These are phyloP conservation scores for Fusarium protoensiforme DNA, from an alignment of 2,329 filamentous ascomycete genomes.

Conservation along the genomic window DNA sequence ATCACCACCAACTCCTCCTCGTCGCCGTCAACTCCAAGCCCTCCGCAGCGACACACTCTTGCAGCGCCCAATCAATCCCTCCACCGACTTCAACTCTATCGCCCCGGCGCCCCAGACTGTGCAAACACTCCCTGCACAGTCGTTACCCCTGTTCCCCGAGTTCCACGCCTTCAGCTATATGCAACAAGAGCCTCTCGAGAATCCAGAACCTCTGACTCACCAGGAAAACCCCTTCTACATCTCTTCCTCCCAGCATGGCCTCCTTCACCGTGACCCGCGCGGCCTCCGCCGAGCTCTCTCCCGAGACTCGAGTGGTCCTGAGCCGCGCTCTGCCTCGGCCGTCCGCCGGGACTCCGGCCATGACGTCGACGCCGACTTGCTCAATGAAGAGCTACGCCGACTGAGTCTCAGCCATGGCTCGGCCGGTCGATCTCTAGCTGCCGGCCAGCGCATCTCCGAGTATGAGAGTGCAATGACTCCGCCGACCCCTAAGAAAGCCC, in stretches of 20 bases:
- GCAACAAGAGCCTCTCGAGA: conserved; percentile 67
- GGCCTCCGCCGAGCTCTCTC: conserved; percentile 48
- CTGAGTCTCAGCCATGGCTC: conserved; percentile 56
- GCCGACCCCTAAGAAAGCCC: conserved; percentile 57
- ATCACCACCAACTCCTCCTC: conserved; percentile 29
- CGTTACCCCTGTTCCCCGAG: conserved; percentile 46
- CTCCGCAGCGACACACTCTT: conserved; percentile 28
- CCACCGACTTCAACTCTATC: conserved; percentile 3
- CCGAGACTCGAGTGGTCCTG: conserved; percentile 49
- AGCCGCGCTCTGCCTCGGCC: conserved; percentile 49
- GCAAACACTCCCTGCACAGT: conserved; percentile 64
- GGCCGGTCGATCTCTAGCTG: conserved; percentile 45
- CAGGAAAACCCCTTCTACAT: conserved; percentile 49
- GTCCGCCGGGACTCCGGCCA: conserved; percentile 42
- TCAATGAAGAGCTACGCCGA: conserved; percentile 64
- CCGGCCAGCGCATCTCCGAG: conserved; percentile 67
- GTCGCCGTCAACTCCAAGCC: conserved; percentile 25
- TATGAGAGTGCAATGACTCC: conserved; percentile 70
- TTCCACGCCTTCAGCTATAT: conserved; percentile 66
- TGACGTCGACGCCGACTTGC: conserved; percentile 54
- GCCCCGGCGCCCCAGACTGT: conserved; percentile 57
- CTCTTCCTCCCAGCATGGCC: conserved; percentile 67
- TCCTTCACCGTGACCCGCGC: conserved; percentile 56
- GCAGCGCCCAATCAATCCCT: conserved; percentile 17
- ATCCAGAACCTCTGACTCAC: conserved; percentile 55